A percentile compares a stretch with the other conserved stretches of the same genome.
Conservation (phyloP, 1,284 basidiomycete species). For the Austropuccinia psidii region DNA sequence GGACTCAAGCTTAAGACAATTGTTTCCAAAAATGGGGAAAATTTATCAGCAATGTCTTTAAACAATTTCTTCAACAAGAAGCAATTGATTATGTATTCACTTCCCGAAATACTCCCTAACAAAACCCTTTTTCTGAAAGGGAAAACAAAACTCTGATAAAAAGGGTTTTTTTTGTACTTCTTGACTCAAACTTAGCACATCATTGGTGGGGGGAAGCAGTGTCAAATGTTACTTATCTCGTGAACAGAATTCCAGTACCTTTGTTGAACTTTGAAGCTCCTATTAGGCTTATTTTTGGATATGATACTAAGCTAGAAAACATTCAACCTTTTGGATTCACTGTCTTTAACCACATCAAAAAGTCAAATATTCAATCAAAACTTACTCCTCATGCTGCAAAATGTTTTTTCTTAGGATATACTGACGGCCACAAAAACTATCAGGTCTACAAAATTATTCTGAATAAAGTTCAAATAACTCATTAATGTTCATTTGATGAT, state of each 20-base stretch:
- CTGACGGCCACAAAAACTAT: not conserved
- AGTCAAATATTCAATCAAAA: not conserved
- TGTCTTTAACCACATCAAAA: not conserved
- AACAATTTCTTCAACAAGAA: not conserved
- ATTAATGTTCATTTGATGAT: no score
- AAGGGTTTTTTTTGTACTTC: not conserved
- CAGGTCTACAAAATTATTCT: no score
- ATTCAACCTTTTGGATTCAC: not conserved
- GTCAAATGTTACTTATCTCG: not conserved
- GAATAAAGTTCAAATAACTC: no score
- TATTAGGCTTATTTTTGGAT: not conserved
- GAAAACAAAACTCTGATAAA: not conserved
- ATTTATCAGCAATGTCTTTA: not conserved
- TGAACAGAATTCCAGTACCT: not conserved
- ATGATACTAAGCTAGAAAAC: not conserved
- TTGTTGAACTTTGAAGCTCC: not conserved
- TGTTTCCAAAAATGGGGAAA: no score
- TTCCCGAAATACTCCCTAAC: conserved; percentile 12
- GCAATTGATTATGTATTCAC: not conserved
- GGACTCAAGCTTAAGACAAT: no score
- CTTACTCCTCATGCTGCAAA: not conserved
- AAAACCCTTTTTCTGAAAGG: conserved; percentile 9
- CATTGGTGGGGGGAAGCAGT: not conserved
- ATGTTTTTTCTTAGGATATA: not conserved
- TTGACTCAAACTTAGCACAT: not conserved